Conservation (phyloP, 306 rosid genomes). For the Canavalia ensiformis region DNA sequence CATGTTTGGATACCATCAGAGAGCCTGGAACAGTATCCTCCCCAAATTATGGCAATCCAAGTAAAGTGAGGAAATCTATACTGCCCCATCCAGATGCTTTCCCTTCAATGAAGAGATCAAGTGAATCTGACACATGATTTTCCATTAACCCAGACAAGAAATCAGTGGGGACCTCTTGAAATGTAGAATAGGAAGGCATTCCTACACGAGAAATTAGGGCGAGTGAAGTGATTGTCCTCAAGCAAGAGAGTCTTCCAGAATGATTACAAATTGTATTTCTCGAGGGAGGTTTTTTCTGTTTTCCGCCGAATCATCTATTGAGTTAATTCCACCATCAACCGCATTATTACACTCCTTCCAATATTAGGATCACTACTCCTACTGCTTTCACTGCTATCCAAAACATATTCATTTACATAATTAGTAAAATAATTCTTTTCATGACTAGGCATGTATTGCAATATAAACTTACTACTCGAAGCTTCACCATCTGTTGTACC, state of each 20-base stretch:
- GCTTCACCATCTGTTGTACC: constrained; percentile 62
- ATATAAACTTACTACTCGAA: constrained; percentile 63
- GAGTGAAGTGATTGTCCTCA: constrained; percentile 69
- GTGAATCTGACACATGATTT: constrained; percentile 74
- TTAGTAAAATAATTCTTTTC: constrained; percentile 63
- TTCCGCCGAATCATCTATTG: constrained; percentile 41
- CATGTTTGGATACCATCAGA: constrained; percentile 89
- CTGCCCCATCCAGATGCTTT: constrained; percentile 84
- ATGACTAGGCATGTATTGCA: constrained; percentile 60
- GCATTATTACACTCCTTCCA: constrained; percentile 41
- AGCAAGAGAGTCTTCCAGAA: constrained; percentile 73
- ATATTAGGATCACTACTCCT: constrained; percentile 41
- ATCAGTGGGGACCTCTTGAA: constrained; percentile 66
- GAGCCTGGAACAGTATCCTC: constrained; percentile 72
- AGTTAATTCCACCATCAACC: constrained; percentile 45
- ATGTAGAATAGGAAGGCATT: constrained; percentile 58
- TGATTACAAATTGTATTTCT: constrained; percentile 53
- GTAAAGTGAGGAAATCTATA: constrained; percentile 74
- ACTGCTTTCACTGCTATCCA: constrained; percentile 49
- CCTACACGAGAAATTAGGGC: constrained; percentile 65
- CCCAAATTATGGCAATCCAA: constrained; percentile 86
- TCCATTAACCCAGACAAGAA: constrained; percentile 70
- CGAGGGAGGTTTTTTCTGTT: constrained; percentile 35
- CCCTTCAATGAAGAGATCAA: constrained; percentile 77
- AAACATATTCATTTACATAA: constrained; percentile 63